Conservation (phyloP, 2,329 filamentous ascomycete genomes). For the Epichloe sp. region DNA sequence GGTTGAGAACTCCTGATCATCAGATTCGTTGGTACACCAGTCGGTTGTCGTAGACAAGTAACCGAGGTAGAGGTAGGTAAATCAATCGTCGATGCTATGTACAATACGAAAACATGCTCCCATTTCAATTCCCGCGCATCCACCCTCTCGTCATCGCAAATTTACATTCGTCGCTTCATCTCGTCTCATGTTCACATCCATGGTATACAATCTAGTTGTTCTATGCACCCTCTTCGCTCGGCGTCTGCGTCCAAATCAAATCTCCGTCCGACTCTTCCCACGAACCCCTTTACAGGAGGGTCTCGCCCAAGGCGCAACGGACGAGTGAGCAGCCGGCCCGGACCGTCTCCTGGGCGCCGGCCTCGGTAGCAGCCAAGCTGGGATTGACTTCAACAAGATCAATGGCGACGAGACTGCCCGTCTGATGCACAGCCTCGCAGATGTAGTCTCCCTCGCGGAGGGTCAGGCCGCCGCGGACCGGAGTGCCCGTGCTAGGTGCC, state of each 20-base stretch:
- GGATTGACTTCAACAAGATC: conserved; percentile 78
- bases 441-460: conserved; percentile 95
- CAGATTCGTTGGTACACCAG: too few species aligned
- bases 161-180: neutral
- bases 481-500: conserved; percentile 91
- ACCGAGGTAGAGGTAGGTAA: too few species aligned
- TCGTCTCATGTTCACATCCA: neutral
- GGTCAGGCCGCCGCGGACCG: conserved; percentile 84
- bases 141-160: too few species aligned
- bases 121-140: too few species aligned
- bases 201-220: neutral
- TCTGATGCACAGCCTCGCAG: conserved; percentile 74
- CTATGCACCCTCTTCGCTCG: neutral
- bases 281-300: conserved; percentile 46
- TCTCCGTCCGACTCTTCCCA: neutral
- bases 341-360: conserved; percentile 73
- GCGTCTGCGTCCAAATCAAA: too few species aligned
- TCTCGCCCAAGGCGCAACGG: conserved; percentile 84
- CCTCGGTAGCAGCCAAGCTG: conserved; percentile 46
- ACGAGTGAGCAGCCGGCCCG: conserved; percentile 84
- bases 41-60: too few species aligned
- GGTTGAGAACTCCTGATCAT: too few species aligned
- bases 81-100: too few species aligned
- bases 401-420: conserved; percentile 64
- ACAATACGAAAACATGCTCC: too few species aligned